Base-by-base conservation (phyloP, 305 asterid genomes). In the Solanum hybrid region DNA sequence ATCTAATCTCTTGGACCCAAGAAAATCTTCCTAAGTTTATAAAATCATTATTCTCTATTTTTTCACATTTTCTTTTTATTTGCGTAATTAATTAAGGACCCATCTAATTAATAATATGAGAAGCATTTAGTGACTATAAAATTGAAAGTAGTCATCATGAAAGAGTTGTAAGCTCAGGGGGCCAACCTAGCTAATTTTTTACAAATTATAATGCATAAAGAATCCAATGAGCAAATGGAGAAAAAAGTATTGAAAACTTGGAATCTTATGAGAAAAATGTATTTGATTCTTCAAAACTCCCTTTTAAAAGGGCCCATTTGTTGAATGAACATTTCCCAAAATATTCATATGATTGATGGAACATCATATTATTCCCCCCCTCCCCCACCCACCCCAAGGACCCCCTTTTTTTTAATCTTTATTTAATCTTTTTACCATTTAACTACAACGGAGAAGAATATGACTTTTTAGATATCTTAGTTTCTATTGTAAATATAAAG, bases 1-100 rank as follows among this genome's bases (percentile, higher is more conserved):
- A 88, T 82, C 86, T 89, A 88, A 95, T 94, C 94, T 91, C 88
- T 85, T 90, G 93, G 91, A 37, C 95, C 95, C 95, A 86, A 82
- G 24, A 87, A 92, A 88, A 93, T 93, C 92, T 91, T 88, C 79
- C 71, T 37, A 12, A 1, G 77, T 86, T 82, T 40, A 77, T 72
- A 56, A n/a, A 90, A 36, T 35, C 24, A 71, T 71, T 79, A 88
- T 24, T 42, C 38, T 27, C 31, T 26, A 84, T 42, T 29, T 17
- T 32, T 7, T 80, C 56, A 7, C 24, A 22, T 35, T 79, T 26
- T 38, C 34, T 37, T 79, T 40, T 80, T 40, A 34, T 80, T 80
- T 80, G 69, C 8, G 2, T 60, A 34, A 32, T 86, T 64, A 40
- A 34, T 88, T 64, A 64, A 78, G 91, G 88, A 29, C 91, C 90